Percentiles rank a stretch among this genome's conserved stretches.
Conservation (phyloP, 2,329 filamentous ascomycete genomes). For the Scopulariopsis brevicaulis region DNA sequence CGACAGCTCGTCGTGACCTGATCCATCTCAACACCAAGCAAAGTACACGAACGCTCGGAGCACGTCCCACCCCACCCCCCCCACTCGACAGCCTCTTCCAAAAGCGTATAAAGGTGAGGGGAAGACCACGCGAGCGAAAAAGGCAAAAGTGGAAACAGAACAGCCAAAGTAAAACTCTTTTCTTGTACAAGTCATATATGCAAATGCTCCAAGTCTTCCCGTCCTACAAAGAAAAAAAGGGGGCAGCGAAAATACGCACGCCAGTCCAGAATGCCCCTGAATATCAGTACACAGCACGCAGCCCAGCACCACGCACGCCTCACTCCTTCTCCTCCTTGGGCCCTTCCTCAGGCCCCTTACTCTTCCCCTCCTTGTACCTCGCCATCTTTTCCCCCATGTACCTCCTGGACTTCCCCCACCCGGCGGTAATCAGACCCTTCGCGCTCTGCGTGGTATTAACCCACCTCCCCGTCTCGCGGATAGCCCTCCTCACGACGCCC, state of each 20-base stretch:
- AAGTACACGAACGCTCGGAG: too few relatives aligned
- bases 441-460: conserved; percentile 79
- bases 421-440: conserved; percentile 75
- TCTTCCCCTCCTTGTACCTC: conserved; percentile 44
- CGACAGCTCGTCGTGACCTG: too few relatives aligned
- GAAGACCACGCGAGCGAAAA: too few relatives aligned
- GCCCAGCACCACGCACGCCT: neutral
- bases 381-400: conserved; percentile 76
- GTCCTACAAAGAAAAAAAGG: neutral
- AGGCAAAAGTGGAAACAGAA: too few relatives aligned
- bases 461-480: conserved; percentile 85
- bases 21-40: too few relatives aligned
- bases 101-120: too few relatives aligned
- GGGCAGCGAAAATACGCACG: too few relatives aligned
- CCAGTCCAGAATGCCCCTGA: neutral
- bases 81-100: too few relatives aligned
- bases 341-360: conserved; percentile 5
- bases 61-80: too few relatives aligned
- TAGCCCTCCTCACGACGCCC: conserved; percentile 60
- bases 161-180: neutral
- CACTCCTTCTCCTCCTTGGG: neutral
- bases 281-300: neutral
- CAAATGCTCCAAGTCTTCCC: neutral
- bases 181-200: neutral
- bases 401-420: conserved; percentile 53